phyloP scores from a whole-genome alignment of 352 stramenopile species.

The Globisporangium parvum region DNA sequence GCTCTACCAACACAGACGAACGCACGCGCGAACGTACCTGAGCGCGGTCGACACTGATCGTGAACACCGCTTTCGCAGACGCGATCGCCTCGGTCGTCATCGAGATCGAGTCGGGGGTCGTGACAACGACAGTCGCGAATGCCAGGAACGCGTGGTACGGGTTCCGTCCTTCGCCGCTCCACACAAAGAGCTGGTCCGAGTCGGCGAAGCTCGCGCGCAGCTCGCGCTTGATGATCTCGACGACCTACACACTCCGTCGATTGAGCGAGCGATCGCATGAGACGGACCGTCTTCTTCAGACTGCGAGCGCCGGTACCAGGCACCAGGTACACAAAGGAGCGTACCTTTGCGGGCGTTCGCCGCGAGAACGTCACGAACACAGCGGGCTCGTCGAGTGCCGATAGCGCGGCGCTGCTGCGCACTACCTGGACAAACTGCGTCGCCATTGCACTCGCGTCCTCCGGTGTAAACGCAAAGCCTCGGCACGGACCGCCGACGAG shows the following conservation, averaged over 20 bases:
- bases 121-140: conserved; percentile 45
- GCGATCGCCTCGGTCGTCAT: conserved; percentile 77
- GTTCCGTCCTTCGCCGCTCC: conserved; percentile 47
- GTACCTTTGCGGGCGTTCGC: conserved; percentile 38
- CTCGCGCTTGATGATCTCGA: conserved; percentile 23
- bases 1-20: too few relatives aligned
- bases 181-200: conserved; percentile 38
- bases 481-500: conserved; percentile 63
- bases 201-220: conserved; percentile 14
- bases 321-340: background rate
- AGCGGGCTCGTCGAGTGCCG: conserved; percentile 2
- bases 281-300: too few relatives aligned
- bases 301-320: background rate
- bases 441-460: conserved; percentile 34
- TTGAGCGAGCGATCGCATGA: too few relatives aligned
- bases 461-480: conserved; percentile 42
- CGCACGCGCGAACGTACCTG: conserved; percentile 23
- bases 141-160: conserved; percentile 58
- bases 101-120: conserved; percentile 72
- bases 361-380: conserved; percentile 70
- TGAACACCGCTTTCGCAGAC: conserved; percentile 46
- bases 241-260: conserved; percentile 24
- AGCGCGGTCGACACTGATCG: conserved; percentile 33
- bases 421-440: conserved; percentile 25
- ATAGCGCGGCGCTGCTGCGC: background rate